Percentiles rank a stretch among this genome's conserved stretches.
Evolutionary conservation across 768 basidiomycete genomes (phyloP).

Genomic region (Tricholoma bakamatsutake): DNA sequence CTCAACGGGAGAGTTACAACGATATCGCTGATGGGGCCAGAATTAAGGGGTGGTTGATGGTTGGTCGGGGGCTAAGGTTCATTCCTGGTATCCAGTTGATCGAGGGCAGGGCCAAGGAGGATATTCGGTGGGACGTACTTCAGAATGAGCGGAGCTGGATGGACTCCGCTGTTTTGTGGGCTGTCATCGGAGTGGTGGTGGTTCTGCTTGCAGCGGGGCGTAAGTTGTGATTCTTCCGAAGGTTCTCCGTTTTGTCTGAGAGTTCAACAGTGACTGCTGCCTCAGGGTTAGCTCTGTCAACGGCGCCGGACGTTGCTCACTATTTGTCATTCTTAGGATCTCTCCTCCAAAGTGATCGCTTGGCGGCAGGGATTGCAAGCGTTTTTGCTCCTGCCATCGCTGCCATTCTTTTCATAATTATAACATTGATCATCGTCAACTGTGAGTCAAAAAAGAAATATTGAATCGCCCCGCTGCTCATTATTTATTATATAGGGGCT

Average conservation of each 20-base stretch:
- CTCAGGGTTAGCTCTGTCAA: slow-evolving; percentile 57
- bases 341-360: slow-evolving; percentile 39
- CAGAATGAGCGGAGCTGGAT: slow-evolving; percentile 48
- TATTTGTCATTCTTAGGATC: slow-evolving; percentile 60
- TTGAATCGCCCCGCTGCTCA: neutral
- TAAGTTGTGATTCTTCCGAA: slow-evolving; percentile 32
- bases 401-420: slow-evolving; percentile 49
- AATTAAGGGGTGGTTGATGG: slow-evolving; percentile 74
- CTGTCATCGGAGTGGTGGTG: slow-evolving; percentile 41
- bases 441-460: slow-evolving; percentile 38
- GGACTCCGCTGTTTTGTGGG: slow-evolving; percentile 52
- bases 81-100: slow-evolving; percentile 64
- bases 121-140: slow-evolving; percentile 75
- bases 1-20: slow-evolving; percentile 60
- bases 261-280: slow-evolving; percentile 56
- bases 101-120: slow-evolving; percentile 77
- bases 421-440: slow-evolving; percentile 46
- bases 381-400: slow-evolving; percentile 63
- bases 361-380: slow-evolving; percentile 61
- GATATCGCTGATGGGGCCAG: slow-evolving; percentile 66
- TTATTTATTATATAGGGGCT: slow-evolving; percentile 35
- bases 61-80: slow-evolving; percentile 61
- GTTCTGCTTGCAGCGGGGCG: slow-evolving; percentile 52
- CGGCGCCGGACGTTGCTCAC: slow-evolving; percentile 70
- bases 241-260: slow-evolving; percentile 6